Conservation (phyloP, 2,329 filamentous ascomycete genomes). For the Venturia oleaginea region DNA sequence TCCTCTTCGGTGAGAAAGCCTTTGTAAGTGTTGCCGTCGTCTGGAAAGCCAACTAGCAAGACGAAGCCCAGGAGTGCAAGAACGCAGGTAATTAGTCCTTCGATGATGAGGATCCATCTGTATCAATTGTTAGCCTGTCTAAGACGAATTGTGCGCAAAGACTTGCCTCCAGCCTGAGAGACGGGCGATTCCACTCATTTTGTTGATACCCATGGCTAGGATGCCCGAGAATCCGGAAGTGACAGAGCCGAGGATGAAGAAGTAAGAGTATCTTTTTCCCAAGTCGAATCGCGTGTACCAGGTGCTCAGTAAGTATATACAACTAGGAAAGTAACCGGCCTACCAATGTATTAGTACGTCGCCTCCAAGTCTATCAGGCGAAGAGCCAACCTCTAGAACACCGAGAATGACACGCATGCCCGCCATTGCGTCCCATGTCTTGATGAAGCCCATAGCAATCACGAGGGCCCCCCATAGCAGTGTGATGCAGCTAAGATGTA, state of each 20-base stretch:
- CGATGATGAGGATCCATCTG: conserved; percentile 24
- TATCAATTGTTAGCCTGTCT: not conserved
- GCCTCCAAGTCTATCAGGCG: not conserved
- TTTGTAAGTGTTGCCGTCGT: conserved; percentile 20
- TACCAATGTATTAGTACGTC: not conserved
- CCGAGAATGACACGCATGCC: conserved; percentile 32
- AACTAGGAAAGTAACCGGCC: conserved; percentile 32
- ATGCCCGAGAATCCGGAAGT: conserved; percentile 60
- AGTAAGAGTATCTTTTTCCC: conserved; percentile 58
- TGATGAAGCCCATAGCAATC: conserved; percentile 34
- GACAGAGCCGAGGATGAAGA: conserved; percentile 60
- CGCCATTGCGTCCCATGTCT: conserved; percentile 27
- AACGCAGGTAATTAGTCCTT: conserved; percentile 43
- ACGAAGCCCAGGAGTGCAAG: conserved; percentile 45
- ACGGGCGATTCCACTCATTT: conserved; percentile 18
- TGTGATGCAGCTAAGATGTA: conserved; percentile 27
- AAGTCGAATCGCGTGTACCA: conserved; percentile 52
- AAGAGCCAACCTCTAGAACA: conserved; percentile 26
- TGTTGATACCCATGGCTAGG: conserved; percentile 55
- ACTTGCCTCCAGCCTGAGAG: conserved; percentile 56
- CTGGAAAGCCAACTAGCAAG: conserved; percentile 56
- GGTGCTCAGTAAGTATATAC: conserved; percentile 36
- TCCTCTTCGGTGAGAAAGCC: conserved; percentile 40
- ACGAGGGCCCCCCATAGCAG: conserved; percentile 35
- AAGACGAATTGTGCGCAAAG: conserved; percentile 30